A percentile compares a stretch with the other conserved stretches of the same genome.
Evolutionary conservation across 768 basidiomycete species (phyloP).

Genomic region (Myochromella boudieri): DNA sequence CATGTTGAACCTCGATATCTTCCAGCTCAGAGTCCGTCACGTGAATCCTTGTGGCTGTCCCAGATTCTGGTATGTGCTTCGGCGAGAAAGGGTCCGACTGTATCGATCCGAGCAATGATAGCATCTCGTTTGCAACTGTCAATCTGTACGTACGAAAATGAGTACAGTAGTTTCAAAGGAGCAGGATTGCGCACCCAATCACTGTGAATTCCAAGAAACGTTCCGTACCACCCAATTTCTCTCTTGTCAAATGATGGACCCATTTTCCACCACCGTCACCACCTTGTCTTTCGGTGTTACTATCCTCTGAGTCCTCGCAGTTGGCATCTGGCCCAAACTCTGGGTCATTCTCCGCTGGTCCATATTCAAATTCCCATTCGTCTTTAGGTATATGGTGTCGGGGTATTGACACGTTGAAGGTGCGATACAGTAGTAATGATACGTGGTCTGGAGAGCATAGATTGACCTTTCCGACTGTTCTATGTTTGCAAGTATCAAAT

Average conservation of each 20-base stretch:
- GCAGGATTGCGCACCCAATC: slow-evolving; percentile 62
- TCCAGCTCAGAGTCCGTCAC: slow-evolving; percentile 19
- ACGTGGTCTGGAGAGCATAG: slow-evolving; percentile 92
- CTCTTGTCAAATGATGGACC: slow-evolving; percentile 72
- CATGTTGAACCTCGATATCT: slow-evolving; percentile 17
- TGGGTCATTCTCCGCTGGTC: slow-evolving; percentile 77
- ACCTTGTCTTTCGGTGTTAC: slow-evolving; percentile 23
- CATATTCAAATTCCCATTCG: slow-evolving; percentile 85
- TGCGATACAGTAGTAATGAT: slow-evolving; percentile 84
- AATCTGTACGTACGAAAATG: slow-evolving; percentile 44
- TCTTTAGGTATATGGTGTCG: slow-evolving; percentile 84
- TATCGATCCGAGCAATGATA: slow-evolving; percentile 84
- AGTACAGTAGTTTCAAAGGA: slow-evolving; percentile 8
- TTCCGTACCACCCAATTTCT: slow-evolving; percentile 64
- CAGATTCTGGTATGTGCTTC: slow-evolving; percentile 41
- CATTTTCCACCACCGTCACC: slow-evolving; percentile 67
- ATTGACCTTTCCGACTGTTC: slow-evolving; percentile 83
- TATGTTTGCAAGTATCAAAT: slow-evolving; percentile 4
- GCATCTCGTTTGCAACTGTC: slow-evolving; percentile 90
- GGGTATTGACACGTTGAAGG: slow-evolving; percentile 95
- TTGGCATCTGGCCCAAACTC: slow-evolving; percentile 51
- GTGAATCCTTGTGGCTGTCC: slow-evolving; percentile 10
- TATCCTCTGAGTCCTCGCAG: slow-evolving; percentile 19
- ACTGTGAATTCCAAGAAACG: slow-evolving; percentile 82
- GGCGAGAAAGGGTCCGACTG: slow-evolving; percentile 75